Conservation (phyloP, 345 rosid species). For the Brassica juncea region DNA sequence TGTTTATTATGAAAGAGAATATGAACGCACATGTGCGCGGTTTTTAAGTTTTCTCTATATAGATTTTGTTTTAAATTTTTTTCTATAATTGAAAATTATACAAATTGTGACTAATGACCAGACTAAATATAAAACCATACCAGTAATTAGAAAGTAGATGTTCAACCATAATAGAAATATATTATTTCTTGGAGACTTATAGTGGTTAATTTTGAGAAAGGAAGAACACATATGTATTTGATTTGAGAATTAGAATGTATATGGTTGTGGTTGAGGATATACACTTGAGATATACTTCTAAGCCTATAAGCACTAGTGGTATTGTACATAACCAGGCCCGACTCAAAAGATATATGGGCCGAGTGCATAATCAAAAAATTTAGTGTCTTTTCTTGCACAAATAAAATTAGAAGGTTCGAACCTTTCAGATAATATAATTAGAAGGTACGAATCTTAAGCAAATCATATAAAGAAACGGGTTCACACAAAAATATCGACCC, state of each 20-base stretch:
- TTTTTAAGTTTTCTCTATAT: background rate
- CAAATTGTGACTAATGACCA: background rate
- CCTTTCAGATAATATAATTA: slow-evolving; percentile 28
- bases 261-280: background rate
- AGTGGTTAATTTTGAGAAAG: background rate
- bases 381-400: too few relatives aligned
- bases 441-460: slow-evolving; percentile 15
- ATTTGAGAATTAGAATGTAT: background rate
- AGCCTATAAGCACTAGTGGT: background rate
- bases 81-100: background rate
- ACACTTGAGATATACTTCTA: background rate
- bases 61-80: background rate
- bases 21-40: background rate
- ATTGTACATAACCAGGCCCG: background rate
- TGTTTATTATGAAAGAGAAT: background rate
- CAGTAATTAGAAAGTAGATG: background rate
- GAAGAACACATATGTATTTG: background rate
- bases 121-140: background rate
- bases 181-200: background rate
- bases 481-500: slow-evolving; percentile 18
- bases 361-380: too few relatives aligned
- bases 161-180: background rate
- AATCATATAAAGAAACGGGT: slow-evolving; percentile 16
- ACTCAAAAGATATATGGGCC: too few relatives aligned
- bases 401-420: too few relatives aligned